Base-by-base conservation (phyloP, 2,329 filamentous ascomycete genomes). In the Ophiobolus disseminans region DNA sequence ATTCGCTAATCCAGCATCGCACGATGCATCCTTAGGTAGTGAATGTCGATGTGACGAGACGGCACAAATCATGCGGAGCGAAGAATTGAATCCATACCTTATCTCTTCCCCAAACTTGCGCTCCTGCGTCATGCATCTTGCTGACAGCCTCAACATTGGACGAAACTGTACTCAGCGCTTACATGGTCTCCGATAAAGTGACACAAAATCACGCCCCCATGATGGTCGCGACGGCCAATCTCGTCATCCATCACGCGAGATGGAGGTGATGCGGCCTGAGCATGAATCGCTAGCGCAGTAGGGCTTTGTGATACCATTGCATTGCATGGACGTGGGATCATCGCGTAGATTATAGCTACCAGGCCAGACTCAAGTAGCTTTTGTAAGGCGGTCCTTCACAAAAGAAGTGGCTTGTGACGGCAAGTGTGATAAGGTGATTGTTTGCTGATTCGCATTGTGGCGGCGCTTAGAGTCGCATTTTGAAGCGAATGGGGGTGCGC, bases 1-100 rank as follows among this genome's bases (percentile, higher is more conserved):
- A 57, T 61, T 63, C 56, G 69, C 69, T 72, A 70, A 72, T 66
- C 48, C 45, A 38, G 52, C 53, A 60, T 61, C 55, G 48, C 40
- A 40, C 48, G 52, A 62, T 59, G 58, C 53, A 51, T 55, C 11
- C 50, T 55, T 48, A 58, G 60, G 53, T 60, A 62, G 60, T 50
- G 43, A 45, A 47, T 50, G 36, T 46, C 43, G 54, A 36, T 42
- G 31, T 41, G 45, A 47, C 42, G 45, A 36, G 38, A 31, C 38
- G 30, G 43, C 25, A 45, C 21, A 7, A 3, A 11, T 21, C 17
- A 41, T 41, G 39, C 28, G 26, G 23, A 32, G 23, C 11, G 11
- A 26, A 26, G 23, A 6, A 26, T 7, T 26, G 13, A 30, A 37
- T 40, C 35, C 13, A 44, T 37, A 26, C 41, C 41, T 37, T 35